Conservation (phyloP, 352 stramenopile species). For the Pythium phragmiticola region DNA sequence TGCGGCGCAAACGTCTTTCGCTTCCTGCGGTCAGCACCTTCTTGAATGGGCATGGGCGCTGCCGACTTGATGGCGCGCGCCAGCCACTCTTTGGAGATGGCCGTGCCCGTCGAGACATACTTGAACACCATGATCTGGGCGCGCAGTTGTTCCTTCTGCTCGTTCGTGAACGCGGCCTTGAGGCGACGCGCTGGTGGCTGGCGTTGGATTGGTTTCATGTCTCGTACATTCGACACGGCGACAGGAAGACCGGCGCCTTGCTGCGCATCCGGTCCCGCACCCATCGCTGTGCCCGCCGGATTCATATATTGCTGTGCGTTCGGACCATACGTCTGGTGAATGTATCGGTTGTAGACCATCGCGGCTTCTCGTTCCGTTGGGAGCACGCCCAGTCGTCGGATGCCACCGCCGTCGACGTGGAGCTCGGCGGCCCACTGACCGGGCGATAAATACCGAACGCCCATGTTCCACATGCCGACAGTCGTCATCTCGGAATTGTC, state of each 20-base stretch:
- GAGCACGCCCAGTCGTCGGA: constrained; percentile 75
- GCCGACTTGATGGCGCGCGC: constrained; percentile 68
- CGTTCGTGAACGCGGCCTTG: constrained; percentile 66
- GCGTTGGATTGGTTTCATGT: constrained; percentile 56
- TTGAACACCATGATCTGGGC: constrained; percentile 92
- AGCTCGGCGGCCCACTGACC: constrained; percentile 82
- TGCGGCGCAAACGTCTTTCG: constrained; percentile 69
- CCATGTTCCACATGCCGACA: constrained; percentile 81
- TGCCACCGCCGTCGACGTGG: constrained; percentile 77
- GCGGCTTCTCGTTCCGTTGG: constrained; percentile 73
- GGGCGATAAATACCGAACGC: constrained; percentile 70
- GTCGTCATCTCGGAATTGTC: constrained; percentile 79
- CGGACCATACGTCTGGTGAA: constrained; percentile 82
- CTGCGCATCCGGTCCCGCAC: constrained; percentile 14
- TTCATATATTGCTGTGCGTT: constrained; percentile 86
- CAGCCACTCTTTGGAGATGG: constrained; percentile 77
- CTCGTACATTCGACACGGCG: constrained; percentile 44
- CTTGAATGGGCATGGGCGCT: constrained; percentile 56
- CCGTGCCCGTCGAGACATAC: constrained; percentile 76
- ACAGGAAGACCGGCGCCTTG: constrained; percentile 36
- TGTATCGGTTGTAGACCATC: constrained; percentile 85
- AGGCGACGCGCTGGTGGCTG: constrained; percentile 40
- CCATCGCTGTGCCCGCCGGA: constrained; percentile 44
- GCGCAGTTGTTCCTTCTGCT: constrained; percentile 87
- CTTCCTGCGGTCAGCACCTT: constrained; percentile 61